Percentiles rank a stretch among this genome's conserved stretches.
Evolutionary conservation across 1,284 basidiomycete genomes (phyloP).

Genomic region (Sporisorium iseilematis-ciliati): DNA sequence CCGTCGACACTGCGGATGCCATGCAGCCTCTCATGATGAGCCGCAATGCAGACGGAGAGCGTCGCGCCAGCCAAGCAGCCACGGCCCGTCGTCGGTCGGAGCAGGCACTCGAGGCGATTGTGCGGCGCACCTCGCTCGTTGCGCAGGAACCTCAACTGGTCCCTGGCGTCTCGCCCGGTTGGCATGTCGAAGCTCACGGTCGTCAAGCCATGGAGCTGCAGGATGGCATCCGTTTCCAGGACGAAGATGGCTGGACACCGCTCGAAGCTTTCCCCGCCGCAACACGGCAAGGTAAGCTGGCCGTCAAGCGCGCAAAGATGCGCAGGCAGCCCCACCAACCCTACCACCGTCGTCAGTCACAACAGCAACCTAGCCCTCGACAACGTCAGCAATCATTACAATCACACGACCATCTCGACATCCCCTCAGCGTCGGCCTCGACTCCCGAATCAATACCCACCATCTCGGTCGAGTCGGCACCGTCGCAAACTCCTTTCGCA

Average conservation of each 20-base stretch:
- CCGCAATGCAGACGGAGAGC: slow-evolving; percentile 31
- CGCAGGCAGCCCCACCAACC: slow-evolving; percentile 12
- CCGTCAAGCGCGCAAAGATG: slow-evolving; percentile 29
- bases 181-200: slow-evolving; percentile 54
- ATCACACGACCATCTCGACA: background rate
- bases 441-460: slow-evolving; percentile 2
- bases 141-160: slow-evolving; percentile 25
- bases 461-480: slow-evolving; percentile 13
- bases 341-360: background rate
- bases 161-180: slow-evolving; percentile 55
- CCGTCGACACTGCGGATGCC: slow-evolving; percentile 25
- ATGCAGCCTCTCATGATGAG: slow-evolving; percentile 55
- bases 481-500: background rate
- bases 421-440: background rate
- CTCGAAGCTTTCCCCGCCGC: slow-evolving; percentile 48
- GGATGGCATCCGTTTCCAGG: slow-evolving; percentile 39
- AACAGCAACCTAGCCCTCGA: background rate
- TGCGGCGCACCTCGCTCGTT: slow-evolving; percentile 9
- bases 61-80: slow-evolving; percentile 20
- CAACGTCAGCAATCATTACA: background rate
- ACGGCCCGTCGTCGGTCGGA: slow-evolving; percentile 29
- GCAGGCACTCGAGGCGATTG: slow-evolving; percentile 14
- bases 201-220: slow-evolving; percentile 53
- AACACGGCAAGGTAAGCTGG: slow-evolving; percentile 36
- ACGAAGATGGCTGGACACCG: slow-evolving; percentile 57